These are phyloP conservation scores for Monosporascus ibericus DNA, from an alignment of 2,329 filamentous ascomycete genomes.

Conservation along the genomic window DNA sequence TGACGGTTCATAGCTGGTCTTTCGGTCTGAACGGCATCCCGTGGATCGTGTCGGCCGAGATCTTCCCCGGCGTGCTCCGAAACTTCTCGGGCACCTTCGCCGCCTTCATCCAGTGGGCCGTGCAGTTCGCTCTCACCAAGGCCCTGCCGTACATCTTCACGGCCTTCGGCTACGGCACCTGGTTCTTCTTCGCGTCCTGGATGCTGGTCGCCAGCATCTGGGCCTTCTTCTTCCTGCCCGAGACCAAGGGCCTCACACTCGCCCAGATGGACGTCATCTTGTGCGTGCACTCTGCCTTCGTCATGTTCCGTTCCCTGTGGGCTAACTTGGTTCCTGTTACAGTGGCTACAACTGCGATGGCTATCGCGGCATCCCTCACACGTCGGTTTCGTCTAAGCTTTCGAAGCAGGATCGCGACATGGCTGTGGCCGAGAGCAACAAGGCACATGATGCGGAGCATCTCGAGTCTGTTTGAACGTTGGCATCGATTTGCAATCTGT, in stretches of 20 bases:
- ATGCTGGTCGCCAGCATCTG: slow-evolving; percentile 24
- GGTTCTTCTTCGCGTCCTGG: slow-evolving; percentile 50
- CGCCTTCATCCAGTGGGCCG: slow-evolving; percentile 35
- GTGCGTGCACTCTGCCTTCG: neutral
- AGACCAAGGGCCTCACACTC: neutral
- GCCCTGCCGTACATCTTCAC: slow-evolving; percentile 39
- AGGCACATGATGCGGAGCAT: neutral
- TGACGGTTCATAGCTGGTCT: slow-evolving; percentile 27
- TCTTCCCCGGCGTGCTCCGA: slow-evolving; percentile 37
- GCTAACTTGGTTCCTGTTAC: neutral
- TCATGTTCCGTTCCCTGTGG: neutral
- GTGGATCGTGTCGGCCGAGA: slow-evolving; percentile 39
- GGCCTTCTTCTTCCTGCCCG: neutral
- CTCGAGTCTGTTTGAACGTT: neutral
- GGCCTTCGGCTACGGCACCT: slow-evolving; percentile 42
- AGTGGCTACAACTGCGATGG: slow-evolving; percentile 3
- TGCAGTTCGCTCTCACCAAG: slow-evolving; percentile 37
- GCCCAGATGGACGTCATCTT: neutral
- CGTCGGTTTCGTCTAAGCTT: slow-evolving; percentile 1
- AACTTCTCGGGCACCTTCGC: slow-evolving; percentile 35
- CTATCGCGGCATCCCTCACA: slow-evolving; percentile 1
- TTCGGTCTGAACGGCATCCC: slow-evolving; percentile 40
- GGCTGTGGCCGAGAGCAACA: neutral
- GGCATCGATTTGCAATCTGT: neutral
- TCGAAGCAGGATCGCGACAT: neutral